A percentile compares a stretch with the other conserved stretches of the same genome.
Evolutionary conservation across 1,284 basidiomycete genomes (phyloP).

Genomic region (Ganoderma lingzhi): DNA sequence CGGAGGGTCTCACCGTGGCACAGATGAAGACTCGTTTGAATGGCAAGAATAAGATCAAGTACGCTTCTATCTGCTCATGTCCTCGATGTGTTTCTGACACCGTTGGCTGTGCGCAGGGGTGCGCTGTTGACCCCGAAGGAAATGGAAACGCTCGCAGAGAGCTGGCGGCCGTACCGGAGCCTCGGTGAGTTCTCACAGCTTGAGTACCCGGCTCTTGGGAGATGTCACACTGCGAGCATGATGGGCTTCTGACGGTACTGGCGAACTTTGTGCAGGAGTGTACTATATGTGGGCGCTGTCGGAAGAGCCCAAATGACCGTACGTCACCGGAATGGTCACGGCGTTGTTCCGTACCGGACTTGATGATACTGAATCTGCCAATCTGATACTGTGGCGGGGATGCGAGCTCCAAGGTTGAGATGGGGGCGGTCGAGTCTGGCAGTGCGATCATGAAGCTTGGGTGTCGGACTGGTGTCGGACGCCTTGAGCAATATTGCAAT

Average conservation of each 20-base stretch:
- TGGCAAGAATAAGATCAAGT: constrained; percentile 90
- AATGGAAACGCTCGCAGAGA: constrained; percentile 81
- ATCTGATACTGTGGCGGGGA: neutral
- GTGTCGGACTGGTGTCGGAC: too few relatives aligned
- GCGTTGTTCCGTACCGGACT: neutral
- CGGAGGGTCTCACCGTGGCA: constrained; percentile 67
- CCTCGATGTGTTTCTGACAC: constrained; percentile 10
- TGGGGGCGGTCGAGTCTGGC: neutral
- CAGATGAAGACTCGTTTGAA: constrained; percentile 70
- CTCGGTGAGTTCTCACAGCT: constrained; percentile 57
- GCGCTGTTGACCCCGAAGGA: constrained; percentile 82
- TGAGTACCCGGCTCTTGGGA: neutral
- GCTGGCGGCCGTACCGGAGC: constrained; percentile 85
- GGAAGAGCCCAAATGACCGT: constrained; percentile 43
- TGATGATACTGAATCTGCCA: neutral
- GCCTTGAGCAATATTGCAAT: constrained; percentile 7
- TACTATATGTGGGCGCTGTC: constrained; percentile 72
- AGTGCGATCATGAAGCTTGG: neutral
- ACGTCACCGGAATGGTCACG: neutral
- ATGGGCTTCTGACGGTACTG: constrained; percentile 9
- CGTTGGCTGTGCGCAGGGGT: constrained; percentile 55
- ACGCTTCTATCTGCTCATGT: constrained; percentile 37
- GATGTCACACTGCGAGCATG: neutral
- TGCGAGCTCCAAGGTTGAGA: neutral
- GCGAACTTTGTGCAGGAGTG: constrained; percentile 47